These are phyloP conservation scores for Rhodamnia argentea DNA, from an alignment of 345 rosid genomes.

Conservation along the genomic window DNA sequence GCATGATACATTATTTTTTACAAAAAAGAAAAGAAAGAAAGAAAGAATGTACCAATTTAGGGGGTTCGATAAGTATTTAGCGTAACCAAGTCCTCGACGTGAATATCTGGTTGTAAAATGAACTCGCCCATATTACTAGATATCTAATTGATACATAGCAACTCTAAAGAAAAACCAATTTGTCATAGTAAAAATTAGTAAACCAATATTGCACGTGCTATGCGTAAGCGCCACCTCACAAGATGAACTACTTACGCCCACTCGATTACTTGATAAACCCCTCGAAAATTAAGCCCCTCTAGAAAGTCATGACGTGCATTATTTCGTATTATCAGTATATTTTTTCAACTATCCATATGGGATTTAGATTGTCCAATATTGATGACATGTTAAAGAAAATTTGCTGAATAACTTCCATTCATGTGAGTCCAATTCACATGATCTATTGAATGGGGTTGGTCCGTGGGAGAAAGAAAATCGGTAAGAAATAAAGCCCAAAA, in stretches of 20 bases:
- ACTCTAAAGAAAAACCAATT: not conserved
- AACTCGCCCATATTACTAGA: not conserved
- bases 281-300: not conserved
- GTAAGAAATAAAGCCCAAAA: not conserved
- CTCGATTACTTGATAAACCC: too few species aligned
- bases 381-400: not conserved
- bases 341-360: not conserved
- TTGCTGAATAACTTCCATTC: not conserved
- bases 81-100: not conserved
- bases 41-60: too few species aligned
- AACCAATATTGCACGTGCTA: too few species aligned
- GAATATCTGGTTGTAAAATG: not conserved
- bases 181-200: too few species aligned
- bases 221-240: not conserved
- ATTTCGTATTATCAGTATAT: too few species aligned
- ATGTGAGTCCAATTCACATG: not conserved
- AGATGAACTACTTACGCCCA: not conserved
- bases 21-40: too few species aligned
- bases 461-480: not conserved
- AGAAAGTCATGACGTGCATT: too few species aligned
- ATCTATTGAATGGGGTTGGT: not conserved
- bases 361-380: not conserved
- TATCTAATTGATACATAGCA: not conserved
- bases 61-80: not conserved
- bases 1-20: not conserved